Conservation (phyloP, 2,329 filamentous ascomycete species). For the Colletotrichum higginsianum region DNA sequence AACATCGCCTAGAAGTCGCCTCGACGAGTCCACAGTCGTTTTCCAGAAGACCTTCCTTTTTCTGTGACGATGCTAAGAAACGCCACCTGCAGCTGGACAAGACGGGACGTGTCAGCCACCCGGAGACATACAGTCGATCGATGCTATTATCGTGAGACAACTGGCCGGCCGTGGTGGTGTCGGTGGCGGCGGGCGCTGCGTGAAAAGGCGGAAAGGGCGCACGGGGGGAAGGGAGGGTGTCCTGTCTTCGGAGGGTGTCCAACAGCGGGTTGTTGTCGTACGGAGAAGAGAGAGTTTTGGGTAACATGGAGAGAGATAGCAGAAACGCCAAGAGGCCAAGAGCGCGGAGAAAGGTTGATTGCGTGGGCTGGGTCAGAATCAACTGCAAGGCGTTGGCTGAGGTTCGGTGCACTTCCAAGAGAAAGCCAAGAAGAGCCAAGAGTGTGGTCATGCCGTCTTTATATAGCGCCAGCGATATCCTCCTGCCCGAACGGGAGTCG, state of each 20-base stretch:
- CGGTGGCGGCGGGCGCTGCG: background rate
- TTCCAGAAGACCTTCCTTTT: constrained; percentile 31
- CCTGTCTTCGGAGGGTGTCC: too few relatives aligned
- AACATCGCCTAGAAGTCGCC: background rate
- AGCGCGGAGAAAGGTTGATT: constrained; percentile 22
- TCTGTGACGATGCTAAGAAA: background rate
- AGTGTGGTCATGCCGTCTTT: constrained; percentile 31
- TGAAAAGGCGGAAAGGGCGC: constrained; percentile 1
- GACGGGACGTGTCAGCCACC: constrained; percentile 15
- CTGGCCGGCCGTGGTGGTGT: background rate
- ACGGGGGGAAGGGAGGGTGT: background rate
- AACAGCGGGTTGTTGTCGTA: background rate
- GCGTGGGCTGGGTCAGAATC: background rate
- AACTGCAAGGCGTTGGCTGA: background rate
- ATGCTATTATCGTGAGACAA: constrained; percentile 1
- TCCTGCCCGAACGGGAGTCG: constrained; percentile 36
- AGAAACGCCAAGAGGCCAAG: constrained; percentile 26
- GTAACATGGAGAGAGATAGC: constrained; percentile 21
- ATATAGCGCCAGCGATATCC: constrained; percentile 33
- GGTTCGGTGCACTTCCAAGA: constrained; percentile 37
- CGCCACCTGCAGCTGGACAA: constrained; percentile 26
- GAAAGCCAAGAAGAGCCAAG: constrained; percentile 40
- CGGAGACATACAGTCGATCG: background rate
- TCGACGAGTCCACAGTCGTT: background rate
- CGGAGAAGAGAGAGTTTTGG: constrained; percentile 10